These are phyloP conservation scores for Dichotomopilus funicola DNA, from an alignment of 2,329 filamentous ascomycete species.

Conservation along the genomic window DNA sequence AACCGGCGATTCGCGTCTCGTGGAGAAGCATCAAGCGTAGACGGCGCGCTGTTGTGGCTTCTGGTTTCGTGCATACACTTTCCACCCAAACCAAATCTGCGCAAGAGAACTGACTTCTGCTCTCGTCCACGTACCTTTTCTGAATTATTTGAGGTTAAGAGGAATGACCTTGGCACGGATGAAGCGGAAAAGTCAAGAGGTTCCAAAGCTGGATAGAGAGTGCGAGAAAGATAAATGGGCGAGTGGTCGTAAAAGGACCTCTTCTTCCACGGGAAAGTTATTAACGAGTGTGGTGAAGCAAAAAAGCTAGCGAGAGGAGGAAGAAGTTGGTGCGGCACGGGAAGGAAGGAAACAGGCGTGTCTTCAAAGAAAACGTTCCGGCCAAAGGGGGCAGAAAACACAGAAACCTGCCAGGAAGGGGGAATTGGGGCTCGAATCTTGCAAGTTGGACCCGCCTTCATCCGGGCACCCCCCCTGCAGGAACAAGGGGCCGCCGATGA, in stretches of 20 bases:
- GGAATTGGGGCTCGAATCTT: slow-evolving; percentile 22
- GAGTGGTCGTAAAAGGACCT: slow-evolving; percentile 1
- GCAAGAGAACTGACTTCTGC: too few species aligned
- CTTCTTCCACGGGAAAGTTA: slow-evolving; percentile 4
- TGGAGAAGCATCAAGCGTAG: not conserved
- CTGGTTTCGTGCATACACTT: too few species aligned
- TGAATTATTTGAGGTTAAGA: slow-evolving; percentile 4
- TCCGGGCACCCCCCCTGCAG: slow-evolving; percentile 21
- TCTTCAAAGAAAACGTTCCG: slow-evolving; percentile 17
- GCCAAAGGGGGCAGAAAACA: slow-evolving; percentile 20
- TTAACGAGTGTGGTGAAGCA: slow-evolving; percentile 25
- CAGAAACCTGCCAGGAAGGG: slow-evolving; percentile 21
- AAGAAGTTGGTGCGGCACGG: slow-evolving; percentile 21
- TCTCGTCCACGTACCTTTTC: slow-evolving; percentile 20
- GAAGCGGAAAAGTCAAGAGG: not conserved
- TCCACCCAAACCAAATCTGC: too few species aligned
- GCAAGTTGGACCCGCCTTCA: slow-evolving; percentile 9
- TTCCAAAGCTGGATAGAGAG: not conserved
- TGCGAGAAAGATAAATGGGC: not conserved
- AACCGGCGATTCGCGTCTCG: slow-evolving; percentile 3
- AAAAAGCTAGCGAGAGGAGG: slow-evolving; percentile 19
- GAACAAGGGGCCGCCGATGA: slow-evolving; percentile 3
- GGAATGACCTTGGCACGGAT: not conserved
- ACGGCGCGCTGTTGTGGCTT: too few species aligned
- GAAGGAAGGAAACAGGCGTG: slow-evolving; percentile 21